Percentiles rank a stretch among this genome's conserved stretches.
These are phyloP conservation scores for Peronospora farinosa DNA, from an alignment of 352 stramenopile species.

Conservation along the genomic window DNA sequence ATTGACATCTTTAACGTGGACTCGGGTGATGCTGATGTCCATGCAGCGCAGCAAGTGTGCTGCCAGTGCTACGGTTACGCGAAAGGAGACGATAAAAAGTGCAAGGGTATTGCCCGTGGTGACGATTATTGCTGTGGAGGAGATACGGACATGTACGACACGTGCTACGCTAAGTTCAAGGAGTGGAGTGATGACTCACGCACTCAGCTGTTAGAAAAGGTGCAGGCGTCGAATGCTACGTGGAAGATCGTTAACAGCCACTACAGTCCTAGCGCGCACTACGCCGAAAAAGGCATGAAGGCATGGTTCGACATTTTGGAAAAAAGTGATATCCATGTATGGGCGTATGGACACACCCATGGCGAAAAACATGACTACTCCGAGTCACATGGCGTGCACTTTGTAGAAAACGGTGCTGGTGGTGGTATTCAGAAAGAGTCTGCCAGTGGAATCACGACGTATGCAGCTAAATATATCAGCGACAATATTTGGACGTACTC, in stretches of 20 bases:
- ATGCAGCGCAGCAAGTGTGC: slow-evolving; percentile 47
- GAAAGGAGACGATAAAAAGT: slow-evolving; percentile 34
- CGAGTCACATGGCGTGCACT: slow-evolving; percentile 49
- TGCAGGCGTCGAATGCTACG: slow-evolving; percentile 43
- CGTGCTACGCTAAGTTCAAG: slow-evolving; percentile 52
- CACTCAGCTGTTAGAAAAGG: slow-evolving; percentile 33
- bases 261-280: slow-evolving; percentile 57
- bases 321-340: slow-evolving; percentile 33
- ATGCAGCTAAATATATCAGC: slow-evolving; percentile 44
- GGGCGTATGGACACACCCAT: slow-evolving; percentile 58
- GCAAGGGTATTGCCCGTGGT: slow-evolving; percentile 39
- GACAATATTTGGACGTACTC: slow-evolving; percentile 54
- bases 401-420: slow-evolving; percentile 72
- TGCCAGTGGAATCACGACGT: slow-evolving; percentile 52
- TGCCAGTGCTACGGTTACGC: slow-evolving; percentile 66
- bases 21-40: slow-evolving; percentile 48
- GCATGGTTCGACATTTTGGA: slow-evolving; percentile 48
- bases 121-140: slow-evolving; percentile 51
- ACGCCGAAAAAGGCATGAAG: slow-evolving; percentile 30
- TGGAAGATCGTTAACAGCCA: slow-evolving; percentile 72
- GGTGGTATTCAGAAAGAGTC: slow-evolving; percentile 75
- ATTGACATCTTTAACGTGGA: slow-evolving; percentile 69
- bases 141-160: slow-evolving; percentile 43
- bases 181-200: slow-evolving; percentile 63
- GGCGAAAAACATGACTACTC: slow-evolving; percentile 72